Evolutionary conservation across 176 grass and related monocot species (phyloP), one percentile per base, ranked within the genome.

Genomic region (Elymus sibiricus): DNA sequence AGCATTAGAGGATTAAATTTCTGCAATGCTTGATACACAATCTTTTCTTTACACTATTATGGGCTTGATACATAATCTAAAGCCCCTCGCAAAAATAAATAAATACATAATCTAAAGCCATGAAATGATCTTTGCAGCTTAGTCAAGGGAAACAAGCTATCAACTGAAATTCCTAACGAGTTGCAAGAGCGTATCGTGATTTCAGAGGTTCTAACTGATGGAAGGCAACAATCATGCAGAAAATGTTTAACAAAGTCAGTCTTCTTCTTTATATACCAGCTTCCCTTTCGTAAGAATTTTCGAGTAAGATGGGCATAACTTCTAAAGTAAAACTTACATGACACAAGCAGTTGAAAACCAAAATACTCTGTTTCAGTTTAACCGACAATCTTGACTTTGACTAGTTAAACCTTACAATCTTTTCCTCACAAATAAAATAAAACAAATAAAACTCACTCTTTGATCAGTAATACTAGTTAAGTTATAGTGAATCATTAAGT

Each of bases 101-200:
- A 29, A 29, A 29, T 29, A 55, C 32, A 58, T 84, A 67, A 79
- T 76, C 26, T 73, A 22, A 72, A 28, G 26, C 64, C 15, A 39
- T 22, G n/a, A 44, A n/a, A 51, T 64, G 34, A 46, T 78, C 8
- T 78, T 56, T 89, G 55, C 84, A 90, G 87, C 44, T 82, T 87
- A 65, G 82, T 86, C 39, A 74, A 86, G 70, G 85, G 74, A 28
- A 84, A 93, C 61, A 83, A 10, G 87, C 76, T 92, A 37, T 77
- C 79, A 42, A 65, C 31, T 40, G 75, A 79, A 78, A 62, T 78
- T 7, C 58, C 64, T 37, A 46, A 68, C 1, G 56, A 79, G 71
- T 66, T 87, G 26, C 42, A 67, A 82, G 70, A 78, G 31, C 79
- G 25, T 29, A 72, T 35, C 43, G 65, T 72, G 34, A 69, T 91